phyloP scores from a whole-genome alignment of 306 rosid genomes.

The Alnus glutinosa region DNA sequence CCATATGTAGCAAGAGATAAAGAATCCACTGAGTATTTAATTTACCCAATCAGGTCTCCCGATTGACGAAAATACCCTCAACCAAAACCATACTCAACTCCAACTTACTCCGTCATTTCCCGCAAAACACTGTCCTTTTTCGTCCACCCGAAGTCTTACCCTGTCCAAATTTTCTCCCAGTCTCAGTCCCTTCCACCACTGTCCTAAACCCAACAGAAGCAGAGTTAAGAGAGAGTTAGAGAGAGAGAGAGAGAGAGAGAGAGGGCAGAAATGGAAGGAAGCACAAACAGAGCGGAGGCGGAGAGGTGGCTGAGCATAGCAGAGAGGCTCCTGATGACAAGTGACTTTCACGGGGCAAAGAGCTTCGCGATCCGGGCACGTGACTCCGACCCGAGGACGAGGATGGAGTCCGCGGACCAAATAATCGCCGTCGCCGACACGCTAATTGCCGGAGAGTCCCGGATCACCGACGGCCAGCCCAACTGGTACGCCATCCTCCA shows the following conservation, averaged over 20 bases:
- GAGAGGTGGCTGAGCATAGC: conserved; percentile 85
- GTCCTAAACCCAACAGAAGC: neutral
- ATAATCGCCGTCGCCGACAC: conserved; percentile 79
- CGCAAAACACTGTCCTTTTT: neutral
- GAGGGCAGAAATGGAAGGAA: conserved; percentile 31
- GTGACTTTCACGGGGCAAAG: conserved; percentile 75
- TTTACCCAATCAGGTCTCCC: too few species aligned
- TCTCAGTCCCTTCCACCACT: neutral
- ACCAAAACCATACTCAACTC: neutral
- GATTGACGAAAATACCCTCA: neutral
- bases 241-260: neutral
- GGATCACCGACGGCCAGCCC: conserved; percentile 49
- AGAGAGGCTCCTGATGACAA: conserved; percentile 67
- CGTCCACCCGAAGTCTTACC: neutral
- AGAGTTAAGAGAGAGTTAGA: neutral
- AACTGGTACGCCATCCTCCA: conserved; percentile 76
- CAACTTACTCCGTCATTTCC: neutral
- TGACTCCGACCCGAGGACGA: conserved; percentile 69
- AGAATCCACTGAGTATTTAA: neutral
- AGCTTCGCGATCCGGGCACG: conserved; percentile 86
- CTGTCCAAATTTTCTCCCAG: neutral
- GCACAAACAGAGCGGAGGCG: conserved; percentile 65
- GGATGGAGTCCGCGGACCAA: conserved; percentile 60
- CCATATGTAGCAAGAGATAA: neutral
- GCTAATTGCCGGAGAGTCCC: conserved; percentile 59